These are phyloP conservation scores for Starmerella vaccinii DNA, from an alignment of 805 yeast species.

Conservation along the genomic window DNA sequence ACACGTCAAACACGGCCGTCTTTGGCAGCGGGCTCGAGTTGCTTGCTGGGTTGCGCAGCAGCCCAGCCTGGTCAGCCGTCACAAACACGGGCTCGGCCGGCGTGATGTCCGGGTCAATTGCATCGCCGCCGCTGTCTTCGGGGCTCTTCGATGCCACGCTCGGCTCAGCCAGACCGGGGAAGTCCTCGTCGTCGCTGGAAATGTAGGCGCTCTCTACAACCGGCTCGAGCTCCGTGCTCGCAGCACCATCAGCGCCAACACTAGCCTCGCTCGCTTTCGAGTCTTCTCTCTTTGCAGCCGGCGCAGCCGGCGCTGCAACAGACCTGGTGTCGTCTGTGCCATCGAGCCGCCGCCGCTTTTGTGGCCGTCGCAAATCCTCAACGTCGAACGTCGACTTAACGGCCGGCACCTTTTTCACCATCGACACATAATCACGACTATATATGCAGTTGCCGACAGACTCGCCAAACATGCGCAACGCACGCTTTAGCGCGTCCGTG, in stretches of 20 bases:
- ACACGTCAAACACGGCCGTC: slow-evolving; percentile 12
- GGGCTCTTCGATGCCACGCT: not conserved
- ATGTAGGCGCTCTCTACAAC: not conserved
- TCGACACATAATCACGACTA: slow-evolving; percentile 32
- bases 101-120: not conserved
- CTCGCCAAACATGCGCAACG: slow-evolving; percentile 71
- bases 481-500: slow-evolving; percentile 69
- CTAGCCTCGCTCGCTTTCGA: not conserved
- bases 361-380: slow-evolving; percentile 23
- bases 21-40: slow-evolving; percentile 12
- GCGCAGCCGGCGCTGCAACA: not conserved
- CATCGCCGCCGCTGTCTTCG: not conserved
- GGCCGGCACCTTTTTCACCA: slow-evolving; percentile 37
- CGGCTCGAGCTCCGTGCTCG: not conserved
- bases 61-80: slow-evolving; percentile 16
- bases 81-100: slow-evolving; percentile 16
- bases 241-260: not conserved
- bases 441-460: slow-evolving; percentile 48
- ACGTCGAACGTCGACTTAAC: slow-evolving; percentile 18
- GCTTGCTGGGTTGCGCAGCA: slow-evolving; percentile 4
- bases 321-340: too few species aligned
- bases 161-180: slow-evolving; percentile 1
- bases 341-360: slow-evolving; percentile 9
- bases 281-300: not conserved
- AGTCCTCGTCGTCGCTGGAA: slow-evolving; percentile 5